These are phyloP conservation scores for Geum urbanum DNA, from an alignment of 306 rosid species.

Conservation along the genomic window DNA sequence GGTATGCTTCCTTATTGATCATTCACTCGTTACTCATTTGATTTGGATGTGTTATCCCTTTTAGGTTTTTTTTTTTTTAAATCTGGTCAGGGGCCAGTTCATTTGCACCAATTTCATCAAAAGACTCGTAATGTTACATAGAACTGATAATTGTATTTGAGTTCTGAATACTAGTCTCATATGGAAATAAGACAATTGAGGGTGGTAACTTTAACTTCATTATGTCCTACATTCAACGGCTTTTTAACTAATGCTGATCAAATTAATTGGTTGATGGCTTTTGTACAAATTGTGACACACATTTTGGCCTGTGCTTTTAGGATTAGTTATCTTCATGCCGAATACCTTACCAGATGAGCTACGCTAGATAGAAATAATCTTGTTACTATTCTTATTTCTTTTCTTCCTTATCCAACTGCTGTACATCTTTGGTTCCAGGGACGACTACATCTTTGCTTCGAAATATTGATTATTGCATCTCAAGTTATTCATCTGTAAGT, in stretches of 20 bases:
- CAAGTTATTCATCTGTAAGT: slow-evolving; percentile 90
- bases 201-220: not conserved
- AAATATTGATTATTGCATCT: slow-evolving; percentile 91
- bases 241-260: not conserved
- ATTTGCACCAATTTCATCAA: not conserved
- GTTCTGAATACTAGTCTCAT: not conserved
- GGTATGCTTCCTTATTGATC: slow-evolving; percentile 45
- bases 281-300: not conserved
- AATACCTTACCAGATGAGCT: not conserved
- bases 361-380: not conserved
- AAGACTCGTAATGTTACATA: not conserved
- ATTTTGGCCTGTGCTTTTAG: not conserved
- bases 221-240: not conserved
- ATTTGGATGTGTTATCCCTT: slow-evolving; percentile 14
- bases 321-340: not conserved
- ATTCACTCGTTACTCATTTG: slow-evolving; percentile 3
- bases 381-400: not conserved
- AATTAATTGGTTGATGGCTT: not conserved
- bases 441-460: slow-evolving; percentile 86
- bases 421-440: slow-evolving; percentile 51
- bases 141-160: not conserved
- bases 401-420: slow-evolving; percentile 23
- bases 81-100: too few species aligned
- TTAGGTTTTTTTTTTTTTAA: too few species aligned
- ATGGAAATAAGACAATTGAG: not conserved